Evolutionary conservation across 2,329 filamentous ascomycete species (phyloP), one percentile per base, ranked within the genome.

Genomic region (Pestalotiopsis fici): DNA sequence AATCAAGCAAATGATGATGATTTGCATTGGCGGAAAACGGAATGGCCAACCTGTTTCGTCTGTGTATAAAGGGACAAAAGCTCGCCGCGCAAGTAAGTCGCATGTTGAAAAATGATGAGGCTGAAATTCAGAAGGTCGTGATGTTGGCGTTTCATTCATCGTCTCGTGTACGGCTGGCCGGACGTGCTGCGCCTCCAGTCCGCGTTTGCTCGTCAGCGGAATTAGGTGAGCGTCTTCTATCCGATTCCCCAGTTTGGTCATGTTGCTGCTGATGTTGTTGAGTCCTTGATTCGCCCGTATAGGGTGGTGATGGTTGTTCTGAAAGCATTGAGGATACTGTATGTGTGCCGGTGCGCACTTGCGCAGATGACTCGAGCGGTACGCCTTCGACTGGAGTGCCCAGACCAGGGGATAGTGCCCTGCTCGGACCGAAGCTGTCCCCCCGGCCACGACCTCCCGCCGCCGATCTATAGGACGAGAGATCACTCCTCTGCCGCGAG

Each of bases 401-500:
- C 12, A 79, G 73, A 5, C 79, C 78, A 4, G 82, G 81, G 25
- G 82, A 82, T 69, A 76, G 74, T 27, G 78, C 78, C 54, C 78
- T 74, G 39, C 76, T 74, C 27, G 75, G 75, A 23, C 73, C 78
- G 66, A 75, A 79, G 15, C 74, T 72, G 56, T 80, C 79, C 9
- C 73, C 74, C 35, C 78, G 75, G 39, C 74, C 77, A n/a, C 83
- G 80, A 63, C 79, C 81, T 18, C n/a, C n/a, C n/a, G n/a, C n/a
- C n/a, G 75, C 71, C 13, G 79, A 78, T 59, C 83, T 78, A 69
- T 85, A 83, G 11, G 82, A 82, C 5, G 88, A 89, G 68, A 88
- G 77, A 74, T 92, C 90, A 78, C 90, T 93, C 74, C 86, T 85
- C 73, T 90, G 88, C 70, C 91, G 85, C 59, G 86, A 87, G 75